Evolutionary conservation across 2,329 filamentous ascomycete species (phyloP), one percentile per base, ranked within the genome.

Genomic region (Calonectria pteridis): DNA sequence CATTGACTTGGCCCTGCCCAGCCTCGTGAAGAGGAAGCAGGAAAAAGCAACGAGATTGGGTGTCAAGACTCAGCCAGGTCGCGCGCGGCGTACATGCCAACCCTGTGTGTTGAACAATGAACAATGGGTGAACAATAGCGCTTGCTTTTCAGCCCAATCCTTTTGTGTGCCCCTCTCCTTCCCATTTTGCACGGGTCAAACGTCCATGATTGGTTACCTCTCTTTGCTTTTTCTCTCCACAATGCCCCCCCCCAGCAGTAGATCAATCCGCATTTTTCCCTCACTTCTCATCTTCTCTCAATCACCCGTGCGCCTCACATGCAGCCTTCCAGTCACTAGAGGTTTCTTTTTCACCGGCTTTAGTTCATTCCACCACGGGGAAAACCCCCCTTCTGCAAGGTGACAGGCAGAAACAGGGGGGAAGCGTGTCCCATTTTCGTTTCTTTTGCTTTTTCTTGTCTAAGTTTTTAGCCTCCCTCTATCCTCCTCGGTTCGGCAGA

Each of bases 231-330:
- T 13, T 20, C 46, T 46, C 46, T 49, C 63, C 64, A 55, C 16
- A 28, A 29, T 63, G 20, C 58, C 26, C 33, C 35, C 28, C 37
- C 7, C n/a, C n/a, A n/a, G 14, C 7, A 40, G 37, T 28, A 50
- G 40, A 62, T 58, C n/a, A 55, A 23, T 20, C 29, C 20, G 31
- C 10, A 26, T 53, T 29, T 46, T 49, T 50, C 50, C 50, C 59
- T 71, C 37, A 50, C 50, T 62, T 67, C 59, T 66, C 62, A 59
- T 59, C 29, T 66, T 55, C 23, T 35, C 62, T 58, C 23, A 20
- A 53, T 31, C 10, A 49, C 46, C 68, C 58, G 59, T 65, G 46
- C 58, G 46, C 49, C 23, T 40, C 37, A 4, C 43, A 10, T 49
- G 49, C 50, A 43, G 64, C 50, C 33, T 29, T 46, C 16, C 59